These are phyloP conservation scores for Dactylellina parvicollis DNA, from an alignment of 2,329 filamentous ascomycete genomes.

Conservation along the genomic window DNA sequence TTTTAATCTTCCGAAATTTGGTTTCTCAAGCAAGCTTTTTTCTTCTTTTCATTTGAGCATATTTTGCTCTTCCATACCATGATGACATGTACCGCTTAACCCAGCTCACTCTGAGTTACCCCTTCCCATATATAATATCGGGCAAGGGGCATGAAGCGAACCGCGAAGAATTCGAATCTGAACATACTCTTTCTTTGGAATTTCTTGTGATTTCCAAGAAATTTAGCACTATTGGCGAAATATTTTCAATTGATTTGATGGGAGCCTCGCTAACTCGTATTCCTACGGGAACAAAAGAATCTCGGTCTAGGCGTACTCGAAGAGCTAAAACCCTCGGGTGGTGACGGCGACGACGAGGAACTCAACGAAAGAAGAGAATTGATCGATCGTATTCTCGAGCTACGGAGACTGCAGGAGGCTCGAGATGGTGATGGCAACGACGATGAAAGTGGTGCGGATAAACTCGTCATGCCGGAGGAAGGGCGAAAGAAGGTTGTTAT, in stretches of 20 bases:
- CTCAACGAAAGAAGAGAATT: slow-evolving; percentile 27
- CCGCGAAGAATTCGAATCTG: slow-evolving; percentile 54
- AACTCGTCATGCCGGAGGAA: slow-evolving; percentile 14
- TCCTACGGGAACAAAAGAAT: slow-evolving; percentile 57
- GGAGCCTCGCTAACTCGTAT: slow-evolving; percentile 4
- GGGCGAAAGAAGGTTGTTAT: slow-evolving; percentile 33
- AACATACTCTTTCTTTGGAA: background rate
- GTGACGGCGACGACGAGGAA: slow-evolving; percentile 17
- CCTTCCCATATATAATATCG: slow-evolving; percentile 17
- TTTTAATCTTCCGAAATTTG: background rate
- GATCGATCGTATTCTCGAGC: slow-evolving; percentile 28
- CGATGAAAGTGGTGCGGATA: background rate
- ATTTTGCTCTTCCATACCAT: slow-evolving; percentile 11
- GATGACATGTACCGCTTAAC: slow-evolving; percentile 55
- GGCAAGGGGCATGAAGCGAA: slow-evolving; percentile 50
- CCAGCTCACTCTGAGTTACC: slow-evolving; percentile 54
- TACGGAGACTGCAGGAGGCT: slow-evolving; percentile 27
- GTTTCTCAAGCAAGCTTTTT: background rate
- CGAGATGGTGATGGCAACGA: slow-evolving; percentile 4
- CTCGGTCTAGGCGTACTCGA: slow-evolving; percentile 65
- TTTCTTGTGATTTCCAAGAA: background rate
- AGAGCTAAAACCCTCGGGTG: slow-evolving; percentile 59
- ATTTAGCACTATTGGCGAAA: background rate
- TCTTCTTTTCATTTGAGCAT: background rate
- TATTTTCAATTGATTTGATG: background rate